Percentiles rank a stretch among this genome's conserved stretches.
Evolutionary conservation across 208 protist genomes (phyloP).

Genomic region (Wallacemonas sp.): DNA sequence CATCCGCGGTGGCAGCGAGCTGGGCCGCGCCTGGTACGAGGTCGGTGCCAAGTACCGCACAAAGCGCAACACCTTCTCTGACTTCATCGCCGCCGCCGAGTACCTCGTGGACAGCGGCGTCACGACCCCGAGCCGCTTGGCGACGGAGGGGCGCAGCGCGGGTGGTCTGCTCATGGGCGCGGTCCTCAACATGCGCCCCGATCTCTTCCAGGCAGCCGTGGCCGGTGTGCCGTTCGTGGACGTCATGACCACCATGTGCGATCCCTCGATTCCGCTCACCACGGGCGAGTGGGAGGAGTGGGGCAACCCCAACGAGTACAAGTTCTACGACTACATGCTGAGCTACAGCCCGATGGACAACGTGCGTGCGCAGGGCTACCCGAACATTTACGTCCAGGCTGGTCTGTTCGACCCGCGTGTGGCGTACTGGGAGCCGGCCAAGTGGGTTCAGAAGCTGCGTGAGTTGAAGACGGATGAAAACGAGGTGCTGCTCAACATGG

Average conservation of each 20-base stretch:
- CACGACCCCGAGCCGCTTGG: constrained; percentile 70
- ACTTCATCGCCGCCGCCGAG: constrained; percentile 92
- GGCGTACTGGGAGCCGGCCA: constrained; percentile 92
- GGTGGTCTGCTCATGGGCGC: constrained; percentile 93
- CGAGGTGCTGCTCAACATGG: constrained; percentile 88
- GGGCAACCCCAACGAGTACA: constrained; percentile 95
- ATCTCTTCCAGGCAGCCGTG: constrained; percentile 84
- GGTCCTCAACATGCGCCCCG: constrained; percentile 92
- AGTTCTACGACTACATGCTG: constrained; percentile 95
- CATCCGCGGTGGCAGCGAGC: constrained; percentile 93
- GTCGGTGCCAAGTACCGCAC: constrained; percentile 91
- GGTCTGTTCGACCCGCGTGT: constrained; percentile 89
- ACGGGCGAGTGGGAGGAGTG: constrained; percentile 94
- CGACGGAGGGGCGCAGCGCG: constrained; percentile 91
- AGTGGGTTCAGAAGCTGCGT: constrained; percentile 89
- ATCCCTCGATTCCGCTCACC: constrained; percentile 90
- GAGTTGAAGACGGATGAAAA: constrained; percentile 78
- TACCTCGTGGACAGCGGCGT: constrained; percentile 71
- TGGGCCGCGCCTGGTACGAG: constrained; percentile 91
- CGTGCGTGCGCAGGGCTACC: constrained; percentile 85
- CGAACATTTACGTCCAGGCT: constrained; percentile 80
- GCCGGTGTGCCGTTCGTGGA: constrained; percentile 95
- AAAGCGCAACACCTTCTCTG: constrained; percentile 94
- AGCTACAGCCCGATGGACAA: constrained; percentile 94
- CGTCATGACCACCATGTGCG: constrained; percentile 94